These are phyloP conservation scores for Mallotus nudiflorus DNA, from an alignment of 345 rosid species.

Conservation along the genomic window DNA sequence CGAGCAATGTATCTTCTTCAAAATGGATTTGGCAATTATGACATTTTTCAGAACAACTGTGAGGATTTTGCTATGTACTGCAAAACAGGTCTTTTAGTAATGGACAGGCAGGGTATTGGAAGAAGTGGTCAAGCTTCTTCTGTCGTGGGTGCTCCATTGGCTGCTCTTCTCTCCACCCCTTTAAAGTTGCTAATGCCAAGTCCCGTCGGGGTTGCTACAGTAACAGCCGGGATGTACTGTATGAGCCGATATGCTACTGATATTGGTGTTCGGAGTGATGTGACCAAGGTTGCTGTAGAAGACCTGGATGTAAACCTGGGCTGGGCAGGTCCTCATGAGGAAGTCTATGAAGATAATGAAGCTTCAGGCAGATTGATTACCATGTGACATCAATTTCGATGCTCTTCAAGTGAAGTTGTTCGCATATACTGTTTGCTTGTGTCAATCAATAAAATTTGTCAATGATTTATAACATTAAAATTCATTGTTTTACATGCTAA, in stretches of 20 bases:
- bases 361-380: conserved; percentile 34
- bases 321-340: conserved; percentile 42
- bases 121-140: conserved; percentile 96
- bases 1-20: conserved; percentile 96
- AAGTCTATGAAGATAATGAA: conserved; percentile 37
- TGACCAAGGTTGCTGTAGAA: conserved; percentile 84
- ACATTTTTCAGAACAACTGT: conserved; percentile 82
- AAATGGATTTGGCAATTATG: conserved; percentile 92
- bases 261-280: conserved; percentile 82
- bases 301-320: conserved; percentile 69
- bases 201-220: conserved; percentile 88
- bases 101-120: conserved; percentile 76
- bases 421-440: conserved; percentile 4
- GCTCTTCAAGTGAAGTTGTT: conserved; percentile 7
- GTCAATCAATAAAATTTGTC: conserved; percentile 5
- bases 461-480: background rate
- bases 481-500: background rate
- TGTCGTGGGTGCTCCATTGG: conserved; percentile 80
- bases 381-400: conserved; percentile 22
- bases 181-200: conserved; percentile 79
- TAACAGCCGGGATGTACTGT: conserved; percentile 94
- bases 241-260: conserved; percentile 95
- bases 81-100: conserved; percentile 77
- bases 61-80: conserved; percentile 96
- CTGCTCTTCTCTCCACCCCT: conserved; percentile 87